phyloP scores from a whole-genome alignment of 495 filamentous ascomycete species.

The Collariella sp. region DNA sequence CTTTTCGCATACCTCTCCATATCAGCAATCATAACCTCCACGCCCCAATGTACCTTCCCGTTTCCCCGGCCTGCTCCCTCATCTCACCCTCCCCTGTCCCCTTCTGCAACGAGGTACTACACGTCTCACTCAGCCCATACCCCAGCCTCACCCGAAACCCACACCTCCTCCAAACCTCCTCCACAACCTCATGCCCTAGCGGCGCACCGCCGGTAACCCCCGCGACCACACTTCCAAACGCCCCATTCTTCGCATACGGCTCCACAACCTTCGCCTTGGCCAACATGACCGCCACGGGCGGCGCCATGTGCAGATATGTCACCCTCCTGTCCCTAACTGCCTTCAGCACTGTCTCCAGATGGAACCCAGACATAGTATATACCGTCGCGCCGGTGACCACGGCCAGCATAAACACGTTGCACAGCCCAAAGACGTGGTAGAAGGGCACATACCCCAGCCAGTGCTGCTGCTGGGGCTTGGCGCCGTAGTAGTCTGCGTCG shows the following conservation, averaged over 20 bases:
- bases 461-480: constrained; percentile 43
- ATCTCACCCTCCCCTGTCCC: constrained; percentile 46
- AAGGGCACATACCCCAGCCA: constrained; percentile 38
- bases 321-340: constrained; percentile 46
- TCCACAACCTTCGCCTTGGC: constrained; percentile 54
- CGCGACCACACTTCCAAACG: constrained; percentile 17
- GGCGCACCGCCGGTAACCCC: constrained; percentile 53
- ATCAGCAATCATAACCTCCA: constrained; percentile 52
- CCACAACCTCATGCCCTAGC: constrained; percentile 53
- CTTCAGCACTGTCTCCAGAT: constrained; percentile 47
- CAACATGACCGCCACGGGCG: constrained; percentile 60
- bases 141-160: constrained; percentile 62
- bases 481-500: constrained; percentile 27
- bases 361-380: constrained; percentile 52
- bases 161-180: constrained; percentile 50
- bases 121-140: constrained; percentile 65
- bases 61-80: constrained; percentile 51
- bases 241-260: constrained; percentile 49
- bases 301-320: constrained; percentile 55
- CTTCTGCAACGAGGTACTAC: constrained; percentile 53
- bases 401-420: constrained; percentile 46
- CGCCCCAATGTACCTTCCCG: constrained; percentile 44
- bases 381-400: constrained; percentile 48
- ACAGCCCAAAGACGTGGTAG: constrained; percentile 31
- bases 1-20: constrained; percentile 16